phyloP scores from a whole-genome alignment of 441 rosid species.

The Syzygium syzygioides region DNA sequence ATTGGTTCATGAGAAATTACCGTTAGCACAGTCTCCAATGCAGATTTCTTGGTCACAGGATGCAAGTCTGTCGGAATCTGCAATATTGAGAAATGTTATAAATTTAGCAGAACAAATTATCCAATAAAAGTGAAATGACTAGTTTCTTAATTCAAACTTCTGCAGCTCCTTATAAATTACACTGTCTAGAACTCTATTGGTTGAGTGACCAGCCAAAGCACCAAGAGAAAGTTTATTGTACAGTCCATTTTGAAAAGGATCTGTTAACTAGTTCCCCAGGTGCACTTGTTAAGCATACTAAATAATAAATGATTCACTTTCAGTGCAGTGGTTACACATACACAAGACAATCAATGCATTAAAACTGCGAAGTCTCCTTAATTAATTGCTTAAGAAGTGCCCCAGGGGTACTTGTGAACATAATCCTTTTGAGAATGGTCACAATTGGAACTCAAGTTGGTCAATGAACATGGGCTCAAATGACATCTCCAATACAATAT shows the following conservation, averaged over 20 bases:
- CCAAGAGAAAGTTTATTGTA: neutral
- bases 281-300: neutral
- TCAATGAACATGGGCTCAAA: neutral
- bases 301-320: neutral
- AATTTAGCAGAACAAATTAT: neutral
- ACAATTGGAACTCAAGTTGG: neutral
- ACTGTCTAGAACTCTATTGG: neutral
- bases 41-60: conserved; percentile 87
- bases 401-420: neutral
- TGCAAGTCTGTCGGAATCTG: conserved; percentile 96
- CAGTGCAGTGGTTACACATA: neutral
- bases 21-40: conserved; percentile 97
- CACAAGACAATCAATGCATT: neutral
- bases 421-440: neutral
- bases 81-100: conserved; percentile 15
- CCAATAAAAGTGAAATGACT: neutral
- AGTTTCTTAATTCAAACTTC: neutral
- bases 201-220: neutral
- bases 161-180: neutral
- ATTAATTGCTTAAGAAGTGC: neutral
- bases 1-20: conserved; percentile 30
- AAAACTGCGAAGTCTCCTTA: neutral
- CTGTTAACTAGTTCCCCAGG: neutral
- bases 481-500: neutral
- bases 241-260: neutral